Conservation (phyloP, 225 moss, liverwort and hornwort genomes). For the Polytrichum commune region DNA sequence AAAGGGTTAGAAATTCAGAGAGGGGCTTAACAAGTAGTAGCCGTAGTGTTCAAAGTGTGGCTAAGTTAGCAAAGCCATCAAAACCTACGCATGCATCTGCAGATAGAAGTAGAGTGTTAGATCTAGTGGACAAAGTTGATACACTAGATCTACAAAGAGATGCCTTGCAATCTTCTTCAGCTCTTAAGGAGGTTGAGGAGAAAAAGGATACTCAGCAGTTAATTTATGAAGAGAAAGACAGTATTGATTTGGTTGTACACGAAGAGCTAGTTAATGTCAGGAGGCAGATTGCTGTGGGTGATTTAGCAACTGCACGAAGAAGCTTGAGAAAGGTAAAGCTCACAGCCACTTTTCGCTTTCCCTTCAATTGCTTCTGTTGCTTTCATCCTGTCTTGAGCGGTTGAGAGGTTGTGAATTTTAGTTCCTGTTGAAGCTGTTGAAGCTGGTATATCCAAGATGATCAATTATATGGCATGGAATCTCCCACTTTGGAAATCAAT, state of each 20-base stretch:
- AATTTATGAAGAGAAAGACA: slow-evolving; percentile 23
- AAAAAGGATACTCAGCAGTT: slow-evolving; percentile 26
- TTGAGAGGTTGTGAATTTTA: too few species aligned
- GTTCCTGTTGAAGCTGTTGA: too few species aligned
- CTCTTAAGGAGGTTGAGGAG: slow-evolving; percentile 17
- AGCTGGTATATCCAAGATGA: too few species aligned
- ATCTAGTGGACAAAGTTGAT: too few species aligned
- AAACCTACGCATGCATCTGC: slow-evolving; percentile 28
- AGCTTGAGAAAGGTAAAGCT: slow-evolving; percentile 45
- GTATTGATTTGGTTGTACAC: slow-evolving; percentile 27
- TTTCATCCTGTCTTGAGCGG: too few species aligned
- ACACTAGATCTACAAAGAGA: too few species aligned
- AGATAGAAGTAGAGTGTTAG: background rate
- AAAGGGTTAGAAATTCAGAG: slow-evolving; percentile 45
- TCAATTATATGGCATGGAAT: too few species aligned
- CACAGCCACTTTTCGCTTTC: too few species aligned
- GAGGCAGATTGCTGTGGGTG: slow-evolving; percentile 46
- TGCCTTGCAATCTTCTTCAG: too few species aligned
- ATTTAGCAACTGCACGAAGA: slow-evolving; percentile 38
- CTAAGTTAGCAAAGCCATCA: slow-evolving; percentile 37
- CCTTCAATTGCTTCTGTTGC: background rate
- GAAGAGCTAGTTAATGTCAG: slow-evolving; percentile 40
- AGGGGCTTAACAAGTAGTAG: slow-evolving; percentile 49
- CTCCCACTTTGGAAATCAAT: background rate
- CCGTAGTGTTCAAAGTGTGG: slow-evolving; percentile 25